Percentiles rank a stretch among this genome's conserved stretches.
These are phyloP conservation scores for Citeromyces nyonsensis DNA, from an alignment of 805 yeast species.

Conservation along the genomic window DNA sequence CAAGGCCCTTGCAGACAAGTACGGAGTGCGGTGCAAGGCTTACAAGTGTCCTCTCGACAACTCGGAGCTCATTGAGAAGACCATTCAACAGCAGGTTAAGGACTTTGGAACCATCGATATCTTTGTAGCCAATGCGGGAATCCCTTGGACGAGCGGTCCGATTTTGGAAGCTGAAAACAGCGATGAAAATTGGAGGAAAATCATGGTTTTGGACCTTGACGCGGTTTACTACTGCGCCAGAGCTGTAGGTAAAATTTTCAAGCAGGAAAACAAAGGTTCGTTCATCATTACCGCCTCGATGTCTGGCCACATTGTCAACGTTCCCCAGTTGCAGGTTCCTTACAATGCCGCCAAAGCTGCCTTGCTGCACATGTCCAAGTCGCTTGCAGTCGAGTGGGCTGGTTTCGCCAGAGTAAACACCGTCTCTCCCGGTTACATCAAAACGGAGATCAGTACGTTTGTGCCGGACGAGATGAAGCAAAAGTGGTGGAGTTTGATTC, in stretches of 20 bases:
- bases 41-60: conserved; percentile 45
- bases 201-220: conserved; percentile 62
- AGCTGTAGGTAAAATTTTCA: conserved; percentile 57
- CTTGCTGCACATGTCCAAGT: conserved; percentile 56
- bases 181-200: conserved; percentile 50
- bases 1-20: conserved; percentile 33
- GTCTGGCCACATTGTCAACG: conserved; percentile 78
- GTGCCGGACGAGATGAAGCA: conserved; percentile 25
- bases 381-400: conserved; percentile 84
- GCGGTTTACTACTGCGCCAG: conserved; percentile 75
- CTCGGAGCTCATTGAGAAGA: conserved; percentile 27
- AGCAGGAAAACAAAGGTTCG: conserved; percentile 61
- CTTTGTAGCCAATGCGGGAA: conserved; percentile 84
- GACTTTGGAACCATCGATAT: conserved; percentile 76
- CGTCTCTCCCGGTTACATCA: conserved; percentile 77
- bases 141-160: conserved; percentile 63
- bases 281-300: conserved; percentile 78
- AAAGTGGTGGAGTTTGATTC: conserved; percentile 36
- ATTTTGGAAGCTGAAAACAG: conserved; percentile 26
- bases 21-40: conserved; percentile 48
- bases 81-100: conserved; percentile 30
- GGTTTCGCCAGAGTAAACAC: conserved; percentile 75
- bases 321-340: conserved; percentile 76
- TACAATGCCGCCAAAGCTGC: conserved; percentile 85
- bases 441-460: conserved; percentile 45